These are phyloP conservation scores for Arctostaphylos glauca DNA, from an alignment of 148 eudicot genomes.

Conservation along the genomic window DNA sequence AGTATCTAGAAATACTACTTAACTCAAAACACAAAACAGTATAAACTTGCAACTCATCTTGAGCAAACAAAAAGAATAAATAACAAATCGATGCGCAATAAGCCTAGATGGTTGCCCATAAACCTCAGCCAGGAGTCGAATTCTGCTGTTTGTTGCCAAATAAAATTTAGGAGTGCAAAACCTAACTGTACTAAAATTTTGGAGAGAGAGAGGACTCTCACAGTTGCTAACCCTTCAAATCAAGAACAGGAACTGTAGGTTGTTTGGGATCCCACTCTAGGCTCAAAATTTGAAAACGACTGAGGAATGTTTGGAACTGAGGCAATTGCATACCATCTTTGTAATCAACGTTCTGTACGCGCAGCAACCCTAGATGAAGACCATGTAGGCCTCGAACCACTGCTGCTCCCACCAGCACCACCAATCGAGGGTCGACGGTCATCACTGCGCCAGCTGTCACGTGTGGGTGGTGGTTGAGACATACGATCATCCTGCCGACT, in stretches of 20 bases:
- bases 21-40: background rate
- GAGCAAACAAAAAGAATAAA: background rate
- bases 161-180: background rate
- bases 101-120: background rate
- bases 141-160: background rate
- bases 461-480: constrained; percentile 13
- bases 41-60: background rate
- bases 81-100: background rate
- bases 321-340: background rate
- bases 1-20: background rate
- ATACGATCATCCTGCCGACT: constrained; percentile 33
- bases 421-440: constrained; percentile 3
- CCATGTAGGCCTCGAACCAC: background rate
- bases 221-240: background rate
- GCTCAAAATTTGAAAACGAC: background rate
- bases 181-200: constrained; percentile 1
- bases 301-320: background rate
- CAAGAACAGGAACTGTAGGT: background rate
- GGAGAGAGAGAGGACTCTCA: background rate
- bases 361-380: background rate
- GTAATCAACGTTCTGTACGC: background rate
- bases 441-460: constrained; percentile 42
- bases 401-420: background rate
- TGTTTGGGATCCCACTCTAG: background rate
- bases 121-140: background rate